A percentile compares a stretch with the other conserved stretches of the same genome.
phyloP scores from a whole-genome alignment of 2,329 filamentous ascomycete genomes.

The Exophiala sp. region DNA sequence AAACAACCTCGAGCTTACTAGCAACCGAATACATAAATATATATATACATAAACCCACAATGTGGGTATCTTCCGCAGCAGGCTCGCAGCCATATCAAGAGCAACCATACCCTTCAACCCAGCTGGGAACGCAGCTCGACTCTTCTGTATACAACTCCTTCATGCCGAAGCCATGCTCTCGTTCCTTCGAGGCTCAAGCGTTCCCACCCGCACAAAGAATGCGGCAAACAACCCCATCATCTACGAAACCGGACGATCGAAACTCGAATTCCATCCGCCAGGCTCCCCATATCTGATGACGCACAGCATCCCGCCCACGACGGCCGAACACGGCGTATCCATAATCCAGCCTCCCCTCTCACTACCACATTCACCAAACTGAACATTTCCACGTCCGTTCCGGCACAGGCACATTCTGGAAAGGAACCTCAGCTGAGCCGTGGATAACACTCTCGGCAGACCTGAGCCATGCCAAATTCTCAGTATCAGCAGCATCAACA shows the following conservation, averaged over 20 bases:
- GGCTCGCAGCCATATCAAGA: too few species aligned
- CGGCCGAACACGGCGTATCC: conserved; percentile 9
- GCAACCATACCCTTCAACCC: too few species aligned
- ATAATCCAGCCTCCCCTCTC: conserved; percentile 28
- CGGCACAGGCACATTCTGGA: conserved; percentile 24
- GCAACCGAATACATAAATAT: too few species aligned
- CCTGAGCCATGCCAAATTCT: too few species aligned
- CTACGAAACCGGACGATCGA: conserved; percentile 26
- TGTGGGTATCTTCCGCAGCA: too few species aligned
- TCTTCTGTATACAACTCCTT: too few species aligned
- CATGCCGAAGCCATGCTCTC: conserved; percentile 28
- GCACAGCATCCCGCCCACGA: conserved; percentile 23
- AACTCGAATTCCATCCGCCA: conserved; percentile 21
- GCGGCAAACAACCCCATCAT: conserved; percentile 24
- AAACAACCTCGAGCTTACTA: too few species aligned
- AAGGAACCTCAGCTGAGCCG: conserved; percentile 15
- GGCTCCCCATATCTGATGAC: conserved; percentile 25
- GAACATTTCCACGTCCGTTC: conserved; percentile 25
- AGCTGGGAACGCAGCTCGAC: too few species aligned
- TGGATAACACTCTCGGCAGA: conserved; percentile 16
- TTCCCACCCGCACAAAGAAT: conserved; percentile 15
- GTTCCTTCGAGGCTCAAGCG: conserved; percentile 22
- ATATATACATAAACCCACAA: too few species aligned
- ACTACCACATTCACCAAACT: conserved; percentile 29
- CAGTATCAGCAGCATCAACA: too few species aligned